Evolutionary conservation across 257 asterid genomes (phyloP).

Genomic region (Primulina huaijiensis): DNA sequence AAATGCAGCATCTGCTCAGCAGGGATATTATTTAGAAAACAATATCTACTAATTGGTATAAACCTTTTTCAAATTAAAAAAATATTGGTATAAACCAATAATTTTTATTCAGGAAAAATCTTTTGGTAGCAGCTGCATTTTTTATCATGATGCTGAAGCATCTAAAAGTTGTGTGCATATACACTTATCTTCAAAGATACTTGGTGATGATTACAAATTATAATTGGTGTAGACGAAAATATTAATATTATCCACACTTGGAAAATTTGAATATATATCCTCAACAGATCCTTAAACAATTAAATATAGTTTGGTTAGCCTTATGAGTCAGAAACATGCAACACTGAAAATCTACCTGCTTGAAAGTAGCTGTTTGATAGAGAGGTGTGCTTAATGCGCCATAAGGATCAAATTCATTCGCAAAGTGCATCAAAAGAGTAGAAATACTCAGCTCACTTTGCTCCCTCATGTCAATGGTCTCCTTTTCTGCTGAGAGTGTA

Average conservation of each 20-base stretch:
- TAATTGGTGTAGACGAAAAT: too few species aligned
- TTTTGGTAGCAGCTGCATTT: not conserved
- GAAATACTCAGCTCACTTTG: conserved; percentile 65
- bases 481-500: conserved; percentile 37
- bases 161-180: not conserved
- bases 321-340: conserved; percentile 4
- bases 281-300: not conserved
- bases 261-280: not conserved
- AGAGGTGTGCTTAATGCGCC: conserved; percentile 87
- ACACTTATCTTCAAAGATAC: not conserved
- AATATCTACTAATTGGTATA: not conserved
- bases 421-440: conserved; percentile 81
- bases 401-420: conserved; percentile 83
- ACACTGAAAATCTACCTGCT: conserved; percentile 54
- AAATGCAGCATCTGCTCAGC: not conserved
- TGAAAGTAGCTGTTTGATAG: conserved; percentile 97
- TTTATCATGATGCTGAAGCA: not conserved
- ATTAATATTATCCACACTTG: too few species aligned
- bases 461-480: conserved; percentile 25
- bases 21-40: not conserved
- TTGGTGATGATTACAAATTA: not conserved
- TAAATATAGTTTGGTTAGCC: not conserved
- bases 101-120: not conserved
- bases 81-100: too few species aligned
- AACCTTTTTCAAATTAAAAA: not conserved